Percentiles rank a stretch among this genome's conserved stretches.
Conservation (phyloP, 163 green algal species). For the Trebouxiophyceae sp. region DNA sequence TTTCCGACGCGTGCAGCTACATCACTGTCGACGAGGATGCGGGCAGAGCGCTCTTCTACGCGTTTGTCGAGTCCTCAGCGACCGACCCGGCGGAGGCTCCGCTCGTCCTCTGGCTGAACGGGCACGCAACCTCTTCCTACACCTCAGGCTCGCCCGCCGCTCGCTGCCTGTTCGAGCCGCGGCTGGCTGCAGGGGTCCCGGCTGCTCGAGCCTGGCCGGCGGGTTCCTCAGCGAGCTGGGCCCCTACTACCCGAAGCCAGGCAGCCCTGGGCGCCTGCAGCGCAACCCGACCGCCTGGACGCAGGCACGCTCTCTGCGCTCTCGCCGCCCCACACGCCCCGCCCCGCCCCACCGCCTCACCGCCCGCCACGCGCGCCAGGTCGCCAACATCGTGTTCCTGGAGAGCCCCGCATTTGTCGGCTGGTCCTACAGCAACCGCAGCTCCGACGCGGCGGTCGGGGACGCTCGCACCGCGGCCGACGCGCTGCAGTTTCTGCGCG, state of each 20-base stretch:
- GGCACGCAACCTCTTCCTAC: slow-evolving; percentile 21
- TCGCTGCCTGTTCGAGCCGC: no score
- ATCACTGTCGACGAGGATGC: slow-evolving; percentile 54
- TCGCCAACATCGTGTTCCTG: slow-evolving; percentile 69
- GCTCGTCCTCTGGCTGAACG: slow-evolving; percentile 84
- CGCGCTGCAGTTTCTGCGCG: slow-evolving; percentile 55
- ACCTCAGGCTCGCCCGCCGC: no score
- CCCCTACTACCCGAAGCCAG: slow-evolving; percentile 61
- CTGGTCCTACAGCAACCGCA: slow-evolving; percentile 71
- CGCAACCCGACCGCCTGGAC: slow-evolving; percentile 46
- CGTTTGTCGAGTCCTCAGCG: slow-evolving; percentile 44
- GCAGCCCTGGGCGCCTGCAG: slow-evolving; percentile 20
- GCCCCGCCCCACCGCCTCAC: no score
- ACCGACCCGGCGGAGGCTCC: slow-evolving; percentile 28
- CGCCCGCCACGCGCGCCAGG: no score
- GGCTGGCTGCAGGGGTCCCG: slow-evolving; percentile 68
- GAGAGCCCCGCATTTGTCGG: slow-evolving; percentile 81
- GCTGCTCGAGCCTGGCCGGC: slow-evolving; percentile 73
- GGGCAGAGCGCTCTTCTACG: slow-evolving; percentile 59
- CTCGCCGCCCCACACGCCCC: no score
- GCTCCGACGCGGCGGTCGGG: slow-evolving; percentile 48
- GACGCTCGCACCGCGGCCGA: slow-evolving; percentile 66
- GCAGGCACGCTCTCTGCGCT: neutral
- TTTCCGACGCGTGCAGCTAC: slow-evolving; percentile 22
- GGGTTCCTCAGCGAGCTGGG: slow-evolving; percentile 83